Evolutionary conservation across 2,329 filamentous ascomycete genomes (phyloP).

Genomic region (Arthrinium phaeospermum): DNA sequence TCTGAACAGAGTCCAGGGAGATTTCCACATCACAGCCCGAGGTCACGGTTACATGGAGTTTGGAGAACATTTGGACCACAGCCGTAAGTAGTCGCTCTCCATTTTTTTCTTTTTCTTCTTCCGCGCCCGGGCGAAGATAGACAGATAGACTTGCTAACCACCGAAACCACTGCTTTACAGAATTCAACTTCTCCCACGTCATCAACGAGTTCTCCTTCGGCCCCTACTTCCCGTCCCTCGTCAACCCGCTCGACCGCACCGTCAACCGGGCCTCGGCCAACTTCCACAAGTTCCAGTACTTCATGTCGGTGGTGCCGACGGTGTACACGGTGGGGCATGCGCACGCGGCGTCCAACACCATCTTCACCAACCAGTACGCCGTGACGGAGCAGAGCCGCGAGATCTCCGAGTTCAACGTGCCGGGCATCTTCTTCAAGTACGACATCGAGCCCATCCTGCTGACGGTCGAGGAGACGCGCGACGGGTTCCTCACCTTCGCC

Average conservation of each 20-base stretch:
- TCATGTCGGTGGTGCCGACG: slow-evolving; percentile 91
- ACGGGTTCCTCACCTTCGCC: slow-evolving; percentile 74
- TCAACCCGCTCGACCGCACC: slow-evolving; percentile 93
- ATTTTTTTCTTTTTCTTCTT: neutral
- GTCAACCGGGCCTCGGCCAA: slow-evolving; percentile 74
- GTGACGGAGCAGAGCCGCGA: slow-evolving; percentile 85
- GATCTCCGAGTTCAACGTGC: slow-evolving; percentile 73
- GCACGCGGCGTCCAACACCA: slow-evolving; percentile 55
- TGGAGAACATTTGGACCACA: slow-evolving; percentile 81
- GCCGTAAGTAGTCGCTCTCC: slow-evolving; percentile 56
- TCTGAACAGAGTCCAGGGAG: slow-evolving; percentile 95
- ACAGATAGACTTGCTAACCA: neutral
- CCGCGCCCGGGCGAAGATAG: neutral
- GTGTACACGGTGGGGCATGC: slow-evolving; percentile 74
- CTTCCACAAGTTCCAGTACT: slow-evolving; percentile 99
- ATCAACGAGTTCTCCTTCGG: slow-evolving; percentile 96
- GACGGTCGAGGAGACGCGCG: slow-evolving; percentile 81
- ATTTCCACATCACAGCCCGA: slow-evolving; percentile 95
- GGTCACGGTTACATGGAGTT: slow-evolving; percentile 93
- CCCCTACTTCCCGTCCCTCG: slow-evolving; percentile 91
- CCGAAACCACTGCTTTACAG: slow-evolving; percentile 48
- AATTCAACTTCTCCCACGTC: slow-evolving; percentile 97
- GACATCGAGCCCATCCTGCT: slow-evolving; percentile 96
- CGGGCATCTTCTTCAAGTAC: slow-evolving; percentile 97
- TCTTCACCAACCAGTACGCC: slow-evolving; percentile 97